Evolutionary conservation across 306 rosid genomes (phyloP).

Genomic region (Styphnolobium japonicum): DNA sequence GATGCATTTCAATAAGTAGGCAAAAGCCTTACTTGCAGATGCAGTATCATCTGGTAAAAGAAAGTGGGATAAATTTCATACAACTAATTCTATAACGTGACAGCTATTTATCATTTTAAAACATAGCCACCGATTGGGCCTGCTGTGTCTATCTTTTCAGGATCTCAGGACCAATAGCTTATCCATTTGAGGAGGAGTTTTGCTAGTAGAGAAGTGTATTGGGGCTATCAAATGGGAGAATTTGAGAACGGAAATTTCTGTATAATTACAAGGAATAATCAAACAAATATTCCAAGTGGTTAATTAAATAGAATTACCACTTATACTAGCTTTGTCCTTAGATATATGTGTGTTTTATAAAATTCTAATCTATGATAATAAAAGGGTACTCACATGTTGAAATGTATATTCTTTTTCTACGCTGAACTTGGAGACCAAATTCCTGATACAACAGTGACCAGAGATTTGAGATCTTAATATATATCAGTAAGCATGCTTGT

Average conservation of each 20-base stretch:
- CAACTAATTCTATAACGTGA: neutral
- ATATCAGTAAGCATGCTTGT: neutral
- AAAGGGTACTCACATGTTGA: neutral
- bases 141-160: neutral
- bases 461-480: neutral
- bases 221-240: neutral
- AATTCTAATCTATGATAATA: neutral
- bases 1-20: neutral
- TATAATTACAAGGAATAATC: neutral
- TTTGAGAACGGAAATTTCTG: neutral
- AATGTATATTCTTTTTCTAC: neutral
- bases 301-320: neutral
- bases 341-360: neutral
- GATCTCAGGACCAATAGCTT: neutral
- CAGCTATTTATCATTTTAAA: neutral
- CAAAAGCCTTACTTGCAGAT: conserved; percentile 8
- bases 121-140: neutral
- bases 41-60: conserved; percentile 9
- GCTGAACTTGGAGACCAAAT: conserved; percentile 10
- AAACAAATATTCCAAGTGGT: neutral
- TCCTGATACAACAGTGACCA: neutral
- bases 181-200: neutral
- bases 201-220: neutral
- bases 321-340: neutral
- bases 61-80: conserved; percentile 14